These are phyloP conservation scores for Quillaja saponaria DNA, from an alignment of 306 rosid species.

Conservation along the genomic window DNA sequence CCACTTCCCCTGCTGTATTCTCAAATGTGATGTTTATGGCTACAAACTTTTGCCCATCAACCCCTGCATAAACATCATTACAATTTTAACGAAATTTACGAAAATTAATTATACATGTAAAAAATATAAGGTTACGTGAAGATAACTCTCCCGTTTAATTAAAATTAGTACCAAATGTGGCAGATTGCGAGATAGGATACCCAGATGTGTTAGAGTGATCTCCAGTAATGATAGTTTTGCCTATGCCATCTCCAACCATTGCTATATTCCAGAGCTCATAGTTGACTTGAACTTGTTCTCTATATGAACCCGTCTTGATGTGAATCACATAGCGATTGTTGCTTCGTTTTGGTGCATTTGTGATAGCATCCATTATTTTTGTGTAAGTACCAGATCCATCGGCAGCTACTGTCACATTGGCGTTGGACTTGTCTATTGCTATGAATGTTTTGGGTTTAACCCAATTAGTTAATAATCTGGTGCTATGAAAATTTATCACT, in stretches of 20 bases:
- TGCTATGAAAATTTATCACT: background rate
- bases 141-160: too few relatives aligned
- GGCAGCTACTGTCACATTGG: constrained; percentile 4
- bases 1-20: background rate
- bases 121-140: too few relatives aligned
- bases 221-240: constrained; percentile 1
- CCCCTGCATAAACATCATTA: background rate
- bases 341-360: background rate
- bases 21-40: background rate
- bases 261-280: background rate
- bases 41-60: background rate
- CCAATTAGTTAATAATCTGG: background rate
- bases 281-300: background rate
- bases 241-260: constrained; percentile 5
- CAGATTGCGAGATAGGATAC: background rate
- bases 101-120: too few relatives aligned
- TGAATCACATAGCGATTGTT: background rate
- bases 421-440: background rate
- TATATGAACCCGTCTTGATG: constrained; percentile 2
- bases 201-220: background rate
- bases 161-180: constrained; percentile 14
- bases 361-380: too few relatives aligned
- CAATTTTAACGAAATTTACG: too few relatives aligned
- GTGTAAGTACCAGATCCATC: background rate
- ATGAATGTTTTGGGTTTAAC: background rate